Evolutionary conservation across 2,329 filamentous ascomycete species (phyloP), one percentile per base, ranked within the genome.

Genomic region (Pseudonectria foliicola): DNA sequence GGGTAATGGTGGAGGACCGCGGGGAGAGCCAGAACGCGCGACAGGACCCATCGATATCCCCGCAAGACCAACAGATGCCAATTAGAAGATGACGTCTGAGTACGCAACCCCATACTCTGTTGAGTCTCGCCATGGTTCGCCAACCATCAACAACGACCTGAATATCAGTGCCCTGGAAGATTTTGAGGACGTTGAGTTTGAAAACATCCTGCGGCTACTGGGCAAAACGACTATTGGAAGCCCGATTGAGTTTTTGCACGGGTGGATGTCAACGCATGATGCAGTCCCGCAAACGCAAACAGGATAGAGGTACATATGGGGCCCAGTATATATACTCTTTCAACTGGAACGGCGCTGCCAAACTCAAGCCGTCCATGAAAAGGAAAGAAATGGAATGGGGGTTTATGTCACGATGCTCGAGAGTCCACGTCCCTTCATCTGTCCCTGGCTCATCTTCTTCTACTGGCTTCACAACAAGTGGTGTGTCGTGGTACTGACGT

Each of bases 341-440:
- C 27, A 29, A 15, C 13, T 13, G 27, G 27, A 15, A 15, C 18
- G 18, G 18, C 18, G 18, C 5, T 21, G 18, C 18, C 5, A 21
- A 21, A 8, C 18, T 21, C 18, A 21, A 21, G 18, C 8, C 26
- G 34, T 39, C 33, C 38, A 46, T 29, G 40, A 39, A 38, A 40
- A 44, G 46, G 46, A 49, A 43, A 41, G 46, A 46, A 53, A 51
- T 51, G 49, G 49, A 53, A 51, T 23, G 50, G 49, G 39, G 46
- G 48, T 44, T 45, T 43, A 45, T 42, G 50, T 39, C 37, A 39
- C 39, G 50, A 45, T 54, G 52, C 38, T 47, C 52, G 45, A 47
- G 46, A 49, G 47, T 41, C 41, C 35, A 43, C 40, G 49, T 45
- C 48, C 38, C 44, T 47, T 46, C 38, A 43, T 48, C 40, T 40